Evolutionary conservation across 176 grass and related monocot genomes (phyloP), one percentile per base, ranked within the genome.

Genomic region (Zizania latifolia): DNA sequence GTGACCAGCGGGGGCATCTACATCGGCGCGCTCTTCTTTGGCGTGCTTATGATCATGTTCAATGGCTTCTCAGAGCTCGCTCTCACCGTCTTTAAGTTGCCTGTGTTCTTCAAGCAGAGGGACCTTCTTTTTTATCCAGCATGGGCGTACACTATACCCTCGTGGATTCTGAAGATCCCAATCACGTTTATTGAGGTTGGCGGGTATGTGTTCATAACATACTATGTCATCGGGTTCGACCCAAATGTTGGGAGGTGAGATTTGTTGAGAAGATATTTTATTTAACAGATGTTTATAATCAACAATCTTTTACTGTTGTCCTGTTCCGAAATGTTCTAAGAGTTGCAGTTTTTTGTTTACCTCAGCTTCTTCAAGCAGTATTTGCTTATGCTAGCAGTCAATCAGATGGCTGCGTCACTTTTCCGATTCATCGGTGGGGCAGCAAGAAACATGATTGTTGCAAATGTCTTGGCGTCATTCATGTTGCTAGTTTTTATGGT

Each of bases 51-150:
- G 79, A 85, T 99, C 57, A 82, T 99, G 91, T 94, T 94, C 37
- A 99, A 94, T 65, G 95, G 95, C 4, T 86, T 94, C 41, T 64
- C 89, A 29, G 95, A 99, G 58, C 22, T 92, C 31, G 89, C 89
- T 10, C 76, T 99, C 76, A 82, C 82, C 1, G 80, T 94, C 53
- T 37, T 83, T 27, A 99, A 92, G 76, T 63, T 99, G 58, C 92
- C 95, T 29, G 91, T 94, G 44, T 99, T 99, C 79, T 99, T 92
- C 63, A 99, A 94, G 59, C 95, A 99, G 56, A 90, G 91, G 68
- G 89, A 99, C 45, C 86, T 94, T 8, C 91, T 85, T 13, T 99
- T 99, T 76, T 99, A 76, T 82, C 95, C 95, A 5, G 95, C 95
- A 61, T 99, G 95, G 95, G 16, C 91, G 15, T 99, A 99, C 46